These are phyloP conservation scores for Sporobolomyces roseus DNA, from an alignment of 768 basidiomycete species.

Conservation along the genomic window DNA sequence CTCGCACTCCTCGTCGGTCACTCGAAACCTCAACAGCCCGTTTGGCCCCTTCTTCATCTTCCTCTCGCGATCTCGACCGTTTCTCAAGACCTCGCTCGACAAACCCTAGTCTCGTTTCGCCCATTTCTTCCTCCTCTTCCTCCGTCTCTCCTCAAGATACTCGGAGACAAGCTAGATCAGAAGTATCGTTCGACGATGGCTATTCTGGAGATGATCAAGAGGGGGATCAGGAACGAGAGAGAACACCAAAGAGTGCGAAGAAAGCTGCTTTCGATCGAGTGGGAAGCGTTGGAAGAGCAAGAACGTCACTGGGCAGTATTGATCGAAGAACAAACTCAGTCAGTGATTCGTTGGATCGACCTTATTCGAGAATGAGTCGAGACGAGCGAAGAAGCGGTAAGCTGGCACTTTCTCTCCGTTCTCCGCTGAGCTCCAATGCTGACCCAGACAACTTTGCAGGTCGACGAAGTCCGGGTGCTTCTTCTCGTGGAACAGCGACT, in stretches of 20 bases:
- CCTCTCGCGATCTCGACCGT: slow-evolving; percentile 1
- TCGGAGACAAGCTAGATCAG: slow-evolving; percentile 9
- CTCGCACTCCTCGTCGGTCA: not conserved
- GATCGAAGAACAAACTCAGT: slow-evolving; percentile 1
- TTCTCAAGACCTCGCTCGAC: not conserved
- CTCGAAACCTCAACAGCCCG: not conserved
- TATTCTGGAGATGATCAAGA: not conserved
- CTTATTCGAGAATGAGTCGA: slow-evolving; percentile 3
- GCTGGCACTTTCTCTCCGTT: not conserved
- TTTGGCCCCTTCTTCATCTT: not conserved
- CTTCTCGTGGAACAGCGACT: not conserved
- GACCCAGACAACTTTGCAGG: not conserved
- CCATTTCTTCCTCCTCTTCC: not conserved
- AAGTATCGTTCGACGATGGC: slow-evolving; percentile 4
- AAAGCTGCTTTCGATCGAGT: not conserved
- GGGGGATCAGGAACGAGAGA: not conserved
- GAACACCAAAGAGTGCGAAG: slow-evolving; percentile 5
- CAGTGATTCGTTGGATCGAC: not conserved
- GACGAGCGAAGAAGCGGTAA: slow-evolving; percentile 2
- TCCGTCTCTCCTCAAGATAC: not conserved
- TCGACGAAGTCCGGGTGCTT: not conserved
- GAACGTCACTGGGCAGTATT: not conserved
- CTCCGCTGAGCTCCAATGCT: not conserved
- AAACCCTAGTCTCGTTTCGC: slow-evolving; percentile 1
- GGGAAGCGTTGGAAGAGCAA: not conserved